Conservation (phyloP, 108 stramenopile genomes). For the Skeletonema grethae region DNA sequence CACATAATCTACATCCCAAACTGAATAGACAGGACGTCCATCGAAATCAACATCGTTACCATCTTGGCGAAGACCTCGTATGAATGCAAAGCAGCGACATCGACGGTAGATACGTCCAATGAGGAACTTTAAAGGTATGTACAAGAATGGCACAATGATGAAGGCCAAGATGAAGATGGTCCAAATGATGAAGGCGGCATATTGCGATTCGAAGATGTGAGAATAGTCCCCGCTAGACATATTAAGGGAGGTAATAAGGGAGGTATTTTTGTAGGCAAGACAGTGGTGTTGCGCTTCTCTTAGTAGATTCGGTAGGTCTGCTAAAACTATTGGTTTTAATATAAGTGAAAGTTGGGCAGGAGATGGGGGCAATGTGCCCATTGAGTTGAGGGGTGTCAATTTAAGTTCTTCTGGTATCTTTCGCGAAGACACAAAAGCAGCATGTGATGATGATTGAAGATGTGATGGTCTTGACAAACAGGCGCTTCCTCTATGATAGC, state of each 20-base stretch:
- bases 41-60: background rate
- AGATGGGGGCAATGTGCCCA: background rate
- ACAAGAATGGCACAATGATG: slow-evolving; percentile 14
- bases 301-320: background rate
- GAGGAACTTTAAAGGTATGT: slow-evolving; percentile 1
- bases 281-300: background rate
- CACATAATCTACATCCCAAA: background rate
- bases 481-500: too few species aligned
- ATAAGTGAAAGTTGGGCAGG: background rate
- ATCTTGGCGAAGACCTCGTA: background rate
- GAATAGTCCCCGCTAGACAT: background rate
- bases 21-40: background rate
- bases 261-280: background rate
- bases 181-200: slow-evolving; percentile 27
- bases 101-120: background rate
- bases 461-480: too few species aligned
- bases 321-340: background rate
- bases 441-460: too few species aligned
- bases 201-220: slow-evolving; percentile 3
- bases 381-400: background rate
- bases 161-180: slow-evolving; percentile 13
- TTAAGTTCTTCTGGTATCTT: too few species aligned
- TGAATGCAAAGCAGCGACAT: background rate
- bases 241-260: background rate
- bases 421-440: too few species aligned